Conservation (phyloP, 2,329 filamentous ascomycete genomes). For the Neoascochyta sp. region DNA sequence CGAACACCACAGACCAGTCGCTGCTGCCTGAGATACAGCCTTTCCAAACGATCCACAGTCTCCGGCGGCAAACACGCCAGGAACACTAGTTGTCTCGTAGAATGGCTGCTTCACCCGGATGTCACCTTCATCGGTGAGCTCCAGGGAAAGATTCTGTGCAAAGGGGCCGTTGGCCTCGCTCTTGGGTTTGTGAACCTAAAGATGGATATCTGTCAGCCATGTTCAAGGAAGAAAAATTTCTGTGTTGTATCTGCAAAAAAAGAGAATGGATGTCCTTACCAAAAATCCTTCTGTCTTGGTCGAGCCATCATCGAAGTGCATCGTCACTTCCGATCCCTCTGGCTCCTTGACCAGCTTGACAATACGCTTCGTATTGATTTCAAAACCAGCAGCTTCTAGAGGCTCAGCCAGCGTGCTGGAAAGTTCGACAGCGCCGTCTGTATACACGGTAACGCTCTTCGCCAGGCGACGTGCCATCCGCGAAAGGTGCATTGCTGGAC, state of each 20-base stretch:
- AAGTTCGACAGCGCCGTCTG: neutral
- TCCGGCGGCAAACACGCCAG: conserved; percentile 6
- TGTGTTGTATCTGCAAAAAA: neutral
- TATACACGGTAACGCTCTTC: neutral
- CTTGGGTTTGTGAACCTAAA: neutral
- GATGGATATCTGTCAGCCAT: too few species aligned
- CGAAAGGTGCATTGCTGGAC: neutral
- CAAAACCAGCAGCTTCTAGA: neutral
- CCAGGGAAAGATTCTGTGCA: conserved; percentile 1
- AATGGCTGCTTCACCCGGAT: conserved; percentile 2
- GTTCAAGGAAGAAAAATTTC: too few species aligned
- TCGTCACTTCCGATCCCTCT: neutral
- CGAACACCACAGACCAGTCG: too few species aligned
- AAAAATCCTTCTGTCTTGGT: neutral
- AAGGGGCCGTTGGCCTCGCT: conserved; percentile 4
- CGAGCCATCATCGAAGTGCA: neutral
- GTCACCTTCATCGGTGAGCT: neutral
- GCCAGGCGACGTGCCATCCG: neutral
- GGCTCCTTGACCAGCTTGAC: neutral
- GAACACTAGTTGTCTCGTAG: conserved; percentile 6
- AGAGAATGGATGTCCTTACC: neutral
- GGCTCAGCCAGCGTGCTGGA: neutral
- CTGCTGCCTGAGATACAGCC: too few species aligned
- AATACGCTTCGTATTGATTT: neutral
- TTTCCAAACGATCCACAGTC: too few species aligned